A percentile compares a stretch with the other conserved stretches of the same genome.
These are phyloP conservation scores for Talaromyces stipitatus DNA, from an alignment of 495 filamentous ascomycete genomes.

Conservation along the genomic window DNA sequence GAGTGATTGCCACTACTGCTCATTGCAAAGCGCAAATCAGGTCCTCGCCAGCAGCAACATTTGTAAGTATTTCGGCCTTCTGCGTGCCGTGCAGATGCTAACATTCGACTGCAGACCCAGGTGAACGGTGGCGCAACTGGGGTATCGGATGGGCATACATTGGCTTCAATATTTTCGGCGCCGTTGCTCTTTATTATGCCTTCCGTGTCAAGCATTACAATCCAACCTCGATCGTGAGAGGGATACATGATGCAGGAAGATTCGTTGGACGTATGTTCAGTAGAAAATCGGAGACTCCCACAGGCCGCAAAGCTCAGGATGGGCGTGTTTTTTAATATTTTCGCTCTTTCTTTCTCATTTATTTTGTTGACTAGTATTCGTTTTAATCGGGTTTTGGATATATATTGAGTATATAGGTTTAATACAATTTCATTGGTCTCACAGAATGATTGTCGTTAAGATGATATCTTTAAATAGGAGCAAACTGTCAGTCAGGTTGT, in stretches of 20 bases:
- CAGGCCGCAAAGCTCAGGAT: conserved; percentile 50
- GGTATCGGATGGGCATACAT: conserved; percentile 49
- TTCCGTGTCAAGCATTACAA: conserved; percentile 45
- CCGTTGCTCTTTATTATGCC: conserved; percentile 44
- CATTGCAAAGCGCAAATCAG: conserved; percentile 37
- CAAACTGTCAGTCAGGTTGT: too few relatives aligned
- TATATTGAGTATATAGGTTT: too few relatives aligned
- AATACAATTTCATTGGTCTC: too few relatives aligned
- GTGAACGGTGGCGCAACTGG: conserved; percentile 45
- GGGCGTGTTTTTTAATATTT: conserved; percentile 16
- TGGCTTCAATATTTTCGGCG: conserved; percentile 40
- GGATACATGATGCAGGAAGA: conserved; percentile 18
- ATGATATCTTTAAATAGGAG: too few relatives aligned
- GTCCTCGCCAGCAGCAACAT: conserved; percentile 39
- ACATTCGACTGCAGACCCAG: conserved; percentile 19
- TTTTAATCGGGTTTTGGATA: background rate
- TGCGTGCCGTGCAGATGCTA: background rate
- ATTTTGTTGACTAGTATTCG: background rate
- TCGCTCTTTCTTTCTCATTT: background rate
- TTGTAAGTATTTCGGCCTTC: conserved; percentile 18
- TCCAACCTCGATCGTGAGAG: conserved; percentile 26
- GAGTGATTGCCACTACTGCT: conserved; percentile 37
- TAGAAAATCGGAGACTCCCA: conserved; percentile 48
- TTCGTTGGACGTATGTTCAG: conserved; percentile 33
- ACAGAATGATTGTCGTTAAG: too few relatives aligned